phyloP scores from a whole-genome alignment of 1,284 basidiomycete genomes.

The Boletellus deceptivus region DNA sequence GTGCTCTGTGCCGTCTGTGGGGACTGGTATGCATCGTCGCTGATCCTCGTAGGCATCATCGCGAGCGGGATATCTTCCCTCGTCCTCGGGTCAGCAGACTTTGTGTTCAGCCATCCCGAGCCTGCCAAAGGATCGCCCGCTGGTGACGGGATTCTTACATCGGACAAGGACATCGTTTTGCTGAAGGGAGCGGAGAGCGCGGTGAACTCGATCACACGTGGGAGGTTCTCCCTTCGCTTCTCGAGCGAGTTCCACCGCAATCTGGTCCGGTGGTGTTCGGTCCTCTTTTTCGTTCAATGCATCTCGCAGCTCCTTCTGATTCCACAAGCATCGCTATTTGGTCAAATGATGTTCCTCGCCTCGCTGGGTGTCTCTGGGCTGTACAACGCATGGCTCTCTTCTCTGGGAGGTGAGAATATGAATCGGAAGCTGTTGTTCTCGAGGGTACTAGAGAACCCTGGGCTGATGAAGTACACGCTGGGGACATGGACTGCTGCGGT shows the following conservation, averaged over 20 bases:
- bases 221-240: conserved; percentile 29
- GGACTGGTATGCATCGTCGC: conserved; percentile 28
- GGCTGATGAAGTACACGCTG: conserved; percentile 22
- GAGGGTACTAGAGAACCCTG: conserved; percentile 15
- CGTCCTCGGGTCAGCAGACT: conserved; percentile 26
- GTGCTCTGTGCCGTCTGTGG: conserved; percentile 10
- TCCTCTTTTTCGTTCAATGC: conserved; percentile 20
- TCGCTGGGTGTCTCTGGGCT: conserved; percentile 26
- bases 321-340: conserved; percentile 25
- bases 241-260: conserved; percentile 11
- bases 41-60: conserved; percentile 32
- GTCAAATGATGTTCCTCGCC: conserved; percentile 28
- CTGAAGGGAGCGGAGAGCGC: conserved; percentile 26
- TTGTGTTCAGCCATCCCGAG: conserved; percentile 21
- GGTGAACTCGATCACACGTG: conserved; percentile 30
- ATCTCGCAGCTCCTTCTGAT: conserved; percentile 27
- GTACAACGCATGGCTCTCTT: conserved; percentile 23
- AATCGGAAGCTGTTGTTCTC: conserved; percentile 20
- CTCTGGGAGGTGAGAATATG: conserved; percentile 21
- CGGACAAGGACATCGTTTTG: conserved; percentile 17
- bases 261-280: conserved; percentile 22
- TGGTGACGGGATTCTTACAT: conserved; percentile 25
- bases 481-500: conserved; percentile 27
- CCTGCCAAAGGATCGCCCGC: conserved; percentile 24
- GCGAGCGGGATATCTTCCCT: conserved; percentile 28